A percentile compares a stretch with the other conserved stretches of the same genome.
These are phyloP conservation scores for Catunica adiposa DNA, from an alignment of 2,329 filamentous ascomycete genomes.

Conservation along the genomic window DNA sequence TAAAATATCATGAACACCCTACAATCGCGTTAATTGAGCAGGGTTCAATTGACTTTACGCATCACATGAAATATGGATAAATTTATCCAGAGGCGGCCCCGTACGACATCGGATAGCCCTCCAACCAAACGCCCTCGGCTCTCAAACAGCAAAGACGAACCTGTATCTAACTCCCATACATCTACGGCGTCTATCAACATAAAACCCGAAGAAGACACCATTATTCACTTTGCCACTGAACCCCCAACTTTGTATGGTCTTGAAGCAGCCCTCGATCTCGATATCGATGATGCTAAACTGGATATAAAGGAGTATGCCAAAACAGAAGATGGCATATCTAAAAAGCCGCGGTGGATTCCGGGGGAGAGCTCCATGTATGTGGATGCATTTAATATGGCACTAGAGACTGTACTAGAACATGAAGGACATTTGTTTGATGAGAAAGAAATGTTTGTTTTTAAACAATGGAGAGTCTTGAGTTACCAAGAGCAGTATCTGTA, in stretches of 20 bases:
- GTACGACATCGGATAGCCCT: neutral
- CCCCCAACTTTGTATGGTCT: neutral
- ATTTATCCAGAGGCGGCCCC: slow-evolving; percentile 4
- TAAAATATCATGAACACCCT: too few relatives aligned
- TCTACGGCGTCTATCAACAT: neutral
- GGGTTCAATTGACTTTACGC: neutral
- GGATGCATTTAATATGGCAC: slow-evolving; percentile 85
- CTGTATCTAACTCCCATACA: neutral
- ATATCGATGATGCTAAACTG: neutral
- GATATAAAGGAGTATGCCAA: neutral
- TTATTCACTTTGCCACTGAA: neutral
- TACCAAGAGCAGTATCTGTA: slow-evolving; percentile 89
- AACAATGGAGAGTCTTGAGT: slow-evolving; percentile 51
- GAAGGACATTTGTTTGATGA: slow-evolving; percentile 77
- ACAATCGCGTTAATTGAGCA: too few relatives aligned
- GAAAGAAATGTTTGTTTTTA: slow-evolving; percentile 61
- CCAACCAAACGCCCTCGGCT: slow-evolving; percentile 4
- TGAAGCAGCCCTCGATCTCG: neutral
- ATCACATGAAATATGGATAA: slow-evolving; percentile 1
- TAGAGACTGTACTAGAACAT: slow-evolving; percentile 78
- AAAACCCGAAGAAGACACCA: neutral
- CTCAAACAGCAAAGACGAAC: neutral
- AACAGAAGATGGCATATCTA: neutral
- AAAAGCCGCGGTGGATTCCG: slow-evolving; percentile 40
- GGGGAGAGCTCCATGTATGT: slow-evolving; percentile 87